These are phyloP conservation scores for Reutealis trisperma DNA, from an alignment of 345 rosid species.

Conservation along the genomic window DNA sequence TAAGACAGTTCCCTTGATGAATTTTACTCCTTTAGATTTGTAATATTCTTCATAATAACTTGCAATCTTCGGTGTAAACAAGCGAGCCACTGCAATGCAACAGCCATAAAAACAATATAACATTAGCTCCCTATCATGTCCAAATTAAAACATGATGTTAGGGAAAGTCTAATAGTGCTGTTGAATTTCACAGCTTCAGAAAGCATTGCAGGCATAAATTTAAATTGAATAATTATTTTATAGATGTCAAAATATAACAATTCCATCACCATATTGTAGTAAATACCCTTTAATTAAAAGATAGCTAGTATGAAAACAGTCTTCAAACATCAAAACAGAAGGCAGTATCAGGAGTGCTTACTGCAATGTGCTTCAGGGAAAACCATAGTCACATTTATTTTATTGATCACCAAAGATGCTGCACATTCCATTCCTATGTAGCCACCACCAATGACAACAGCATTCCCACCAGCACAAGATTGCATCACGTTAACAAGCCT, in stretches of 20 bases:
- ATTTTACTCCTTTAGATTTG: conserved; percentile 74
- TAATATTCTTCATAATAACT: conserved; percentile 73
- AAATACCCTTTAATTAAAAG: not conserved
- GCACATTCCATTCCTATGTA: conserved; percentile 99
- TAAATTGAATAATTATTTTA: not conserved
- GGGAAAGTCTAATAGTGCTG: not conserved
- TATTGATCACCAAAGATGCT: conserved; percentile 90
- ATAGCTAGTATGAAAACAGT: not conserved
- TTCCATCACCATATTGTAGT: not conserved
- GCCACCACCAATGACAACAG: conserved; percentile 97
- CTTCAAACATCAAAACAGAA: not conserved
- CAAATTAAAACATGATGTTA: not conserved
- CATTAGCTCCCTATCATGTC: not conserved
- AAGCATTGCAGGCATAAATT: not conserved
- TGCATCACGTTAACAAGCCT: conserved; percentile 68
- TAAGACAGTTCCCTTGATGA: conserved; percentile 82
- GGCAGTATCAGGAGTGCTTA: conserved; percentile 36
- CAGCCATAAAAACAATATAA: not conserved
- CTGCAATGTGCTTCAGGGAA: conserved; percentile 98
- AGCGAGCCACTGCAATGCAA: conserved; percentile 73
- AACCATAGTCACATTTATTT: conserved; percentile 90
- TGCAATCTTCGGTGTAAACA: conserved; percentile 88
- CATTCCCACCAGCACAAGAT: conserved; percentile 69
- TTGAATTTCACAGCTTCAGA: not conserved
- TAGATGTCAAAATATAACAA: not conserved